A percentile compares a stretch with the other conserved stretches of the same genome.
phyloP scores from a whole-genome alignment of 2,329 filamentous ascomycete genomes.

The Aspergillus ochraceoroseus region DNA sequence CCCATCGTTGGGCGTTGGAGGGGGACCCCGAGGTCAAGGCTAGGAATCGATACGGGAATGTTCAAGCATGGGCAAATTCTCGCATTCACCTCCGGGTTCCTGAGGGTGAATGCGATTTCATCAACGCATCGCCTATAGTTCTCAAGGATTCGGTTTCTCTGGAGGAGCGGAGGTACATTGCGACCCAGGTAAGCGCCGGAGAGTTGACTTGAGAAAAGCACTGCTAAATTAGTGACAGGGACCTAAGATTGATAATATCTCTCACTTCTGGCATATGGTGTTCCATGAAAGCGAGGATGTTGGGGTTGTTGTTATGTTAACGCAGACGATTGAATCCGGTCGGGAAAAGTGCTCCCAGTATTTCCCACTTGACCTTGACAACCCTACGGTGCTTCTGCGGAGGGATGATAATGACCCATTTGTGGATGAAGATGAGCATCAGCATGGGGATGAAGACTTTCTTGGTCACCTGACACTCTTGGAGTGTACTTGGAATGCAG shows the following conservation, averaged over 20 bases:
- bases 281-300: slow-evolving; percentile 70
- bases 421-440: slow-evolving; percentile 56
- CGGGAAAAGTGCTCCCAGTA: slow-evolving; percentile 86
- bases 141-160: slow-evolving; percentile 51
- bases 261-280: slow-evolving; percentile 94
- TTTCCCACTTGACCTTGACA: slow-evolving; percentile 60
- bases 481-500: slow-evolving; percentile 52
- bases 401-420: slow-evolving; percentile 35
- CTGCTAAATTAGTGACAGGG: slow-evolving; percentile 48
- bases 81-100: slow-evolving; percentile 76
- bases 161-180: slow-evolving; percentile 65
- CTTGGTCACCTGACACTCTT: slow-evolving; percentile 63
- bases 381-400: slow-evolving; percentile 46
- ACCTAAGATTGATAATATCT: slow-evolving; percentile 68
- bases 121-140: slow-evolving; percentile 71
- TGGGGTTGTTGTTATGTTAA: slow-evolving; percentile 90
- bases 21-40: slow-evolving; percentile 52
- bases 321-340: slow-evolving; percentile 72
- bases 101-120: slow-evolving; percentile 67
- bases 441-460: slow-evolving; percentile 60
- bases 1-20: slow-evolving; percentile 57
- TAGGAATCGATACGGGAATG: slow-evolving; percentile 83
- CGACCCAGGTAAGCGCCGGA: slow-evolving; percentile 61
- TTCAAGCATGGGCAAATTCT: slow-evolving; percentile 84
- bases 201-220: neutral